A percentile compares a stretch with the other conserved stretches of the same genome.
Conservation (phyloP, 2,329 filamentous ascomycete species). For the Incumbomyces lentus region DNA sequence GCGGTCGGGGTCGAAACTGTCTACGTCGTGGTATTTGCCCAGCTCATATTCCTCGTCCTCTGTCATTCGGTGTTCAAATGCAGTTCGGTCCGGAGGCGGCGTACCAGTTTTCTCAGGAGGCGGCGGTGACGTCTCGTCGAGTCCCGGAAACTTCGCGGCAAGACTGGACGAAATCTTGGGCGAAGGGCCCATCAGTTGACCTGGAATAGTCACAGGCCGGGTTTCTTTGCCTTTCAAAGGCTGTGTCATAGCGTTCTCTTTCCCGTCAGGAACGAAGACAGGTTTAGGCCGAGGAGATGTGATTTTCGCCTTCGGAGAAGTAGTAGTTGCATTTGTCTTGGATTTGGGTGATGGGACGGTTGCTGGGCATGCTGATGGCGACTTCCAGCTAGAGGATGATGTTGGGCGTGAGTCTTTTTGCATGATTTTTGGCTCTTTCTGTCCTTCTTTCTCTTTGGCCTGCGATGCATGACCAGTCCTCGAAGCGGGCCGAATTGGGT, state of each 20-base stretch:
- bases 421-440: not conserved
- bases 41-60: constrained; percentile 9
- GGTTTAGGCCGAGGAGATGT: not conserved
- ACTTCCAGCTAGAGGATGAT: constrained; percentile 7
- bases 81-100: too few relatives aligned
- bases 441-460: not conserved
- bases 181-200: not conserved
- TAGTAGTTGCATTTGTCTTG: not conserved
- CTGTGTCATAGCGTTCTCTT: constrained; percentile 1
- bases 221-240: not conserved
- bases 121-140: too few relatives aligned
- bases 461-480: not conserved
- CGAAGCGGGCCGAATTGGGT: constrained; percentile 5
- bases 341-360: constrained; percentile 9
- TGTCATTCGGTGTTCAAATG: not conserved
- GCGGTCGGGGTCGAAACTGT: too few relatives aligned
- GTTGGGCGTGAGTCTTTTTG: constrained; percentile 3
- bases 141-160: too few relatives aligned
- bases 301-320: not conserved
- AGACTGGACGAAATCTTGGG: not conserved
- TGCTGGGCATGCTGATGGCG: constrained; percentile 9
- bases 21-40: too few relatives aligned
- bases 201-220: not conserved
- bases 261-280: not conserved
- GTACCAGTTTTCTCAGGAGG: too few relatives aligned